phyloP scores from a whole-genome alignment of 1,284 basidiomycete species.

The Bjerkandera adusta region DNA sequence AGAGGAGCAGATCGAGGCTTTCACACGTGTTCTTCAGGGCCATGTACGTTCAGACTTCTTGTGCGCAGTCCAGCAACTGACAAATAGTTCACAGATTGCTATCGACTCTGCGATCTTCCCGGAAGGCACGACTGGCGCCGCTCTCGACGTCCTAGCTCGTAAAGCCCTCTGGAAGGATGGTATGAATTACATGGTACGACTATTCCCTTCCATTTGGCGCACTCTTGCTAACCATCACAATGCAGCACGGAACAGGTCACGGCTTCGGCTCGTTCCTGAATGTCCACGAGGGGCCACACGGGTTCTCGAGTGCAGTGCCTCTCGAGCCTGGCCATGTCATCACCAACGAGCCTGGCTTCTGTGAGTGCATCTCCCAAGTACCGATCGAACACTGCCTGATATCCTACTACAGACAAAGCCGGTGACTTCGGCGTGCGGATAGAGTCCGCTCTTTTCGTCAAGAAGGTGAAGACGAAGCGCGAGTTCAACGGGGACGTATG shows the following conservation, averaged over 20 bases:
- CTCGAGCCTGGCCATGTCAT: conserved; percentile 84
- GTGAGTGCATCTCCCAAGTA: conserved; percentile 41
- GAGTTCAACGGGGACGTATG: conserved; percentile 74
- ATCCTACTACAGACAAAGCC: conserved; percentile 59
- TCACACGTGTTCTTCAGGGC: conserved; percentile 93
- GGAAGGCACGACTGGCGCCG: conserved; percentile 77
- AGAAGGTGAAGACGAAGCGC: conserved; percentile 57
- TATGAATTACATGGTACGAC: conserved; percentile 71
- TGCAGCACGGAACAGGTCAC: conserved; percentile 81
- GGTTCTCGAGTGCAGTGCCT: conserved; percentile 63
- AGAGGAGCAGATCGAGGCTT: conserved; percentile 83
- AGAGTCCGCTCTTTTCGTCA: conserved; percentile 79
- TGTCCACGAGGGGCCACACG: conserved; percentile 76
- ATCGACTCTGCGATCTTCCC: conserved; percentile 91
- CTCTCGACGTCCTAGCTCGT: conserved; percentile 84
- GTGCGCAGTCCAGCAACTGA: conserved; percentile 20
- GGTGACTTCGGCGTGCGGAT: conserved; percentile 89
- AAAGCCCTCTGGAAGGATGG: conserved; percentile 89
- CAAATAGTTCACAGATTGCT: conserved; percentile 69
- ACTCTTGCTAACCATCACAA: conserved; percentile 9
- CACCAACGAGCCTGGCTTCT: conserved; percentile 86
- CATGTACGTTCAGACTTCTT: conserved; percentile 70
- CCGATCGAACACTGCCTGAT: neutral
- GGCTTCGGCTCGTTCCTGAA: conserved; percentile 81
- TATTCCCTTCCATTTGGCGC: conserved; percentile 17